Conservation (phyloP, 441 rosid genomes). For the Eutrema salsugineum region DNA sequence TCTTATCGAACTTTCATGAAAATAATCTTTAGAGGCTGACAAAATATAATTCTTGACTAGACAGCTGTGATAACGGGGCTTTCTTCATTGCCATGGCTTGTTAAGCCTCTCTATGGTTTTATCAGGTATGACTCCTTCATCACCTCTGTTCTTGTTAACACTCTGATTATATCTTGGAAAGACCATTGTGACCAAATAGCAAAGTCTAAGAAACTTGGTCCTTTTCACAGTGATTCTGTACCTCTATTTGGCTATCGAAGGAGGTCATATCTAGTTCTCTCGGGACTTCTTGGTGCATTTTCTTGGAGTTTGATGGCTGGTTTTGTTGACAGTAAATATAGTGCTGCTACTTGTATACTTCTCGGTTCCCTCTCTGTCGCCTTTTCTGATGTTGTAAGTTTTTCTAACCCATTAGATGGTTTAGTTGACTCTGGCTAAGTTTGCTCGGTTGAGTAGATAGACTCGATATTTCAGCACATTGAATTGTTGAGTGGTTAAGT, state of each 20-base stretch:
- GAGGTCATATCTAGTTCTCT: slow-evolving; percentile 92
- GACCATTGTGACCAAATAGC: neutral
- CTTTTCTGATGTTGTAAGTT: slow-evolving; percentile 89
- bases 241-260: slow-evolving; percentile 95
- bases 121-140: slow-evolving; percentile 56
- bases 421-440: neutral
- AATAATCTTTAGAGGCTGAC: slow-evolving; percentile 41
- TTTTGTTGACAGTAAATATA: slow-evolving; percentile 78
- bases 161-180: neutral
- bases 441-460: neutral
- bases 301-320: slow-evolving; percentile 98
- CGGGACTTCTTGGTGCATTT: slow-evolving; percentile 93
- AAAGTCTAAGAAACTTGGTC: slow-evolving; percentile 2
- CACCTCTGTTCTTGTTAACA: neutral
- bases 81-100: slow-evolving; percentile 94
- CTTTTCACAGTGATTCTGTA: slow-evolving; percentile 69
- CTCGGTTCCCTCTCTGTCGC: slow-evolving; percentile 98
- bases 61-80: slow-evolving; percentile 94
- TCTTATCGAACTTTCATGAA: neutral
- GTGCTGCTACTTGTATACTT: slow-evolving; percentile 80
- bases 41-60: slow-evolving; percentile 55
- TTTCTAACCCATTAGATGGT: neutral
- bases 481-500: neutral
- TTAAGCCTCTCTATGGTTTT: slow-evolving; percentile 93
- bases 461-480: neutral